Evolutionary conservation across 225 moss, liverwort and hornwort species (phyloP), one percentile per base, ranked within the genome.

Genomic region (Antitrichia curtipendula): DNA sequence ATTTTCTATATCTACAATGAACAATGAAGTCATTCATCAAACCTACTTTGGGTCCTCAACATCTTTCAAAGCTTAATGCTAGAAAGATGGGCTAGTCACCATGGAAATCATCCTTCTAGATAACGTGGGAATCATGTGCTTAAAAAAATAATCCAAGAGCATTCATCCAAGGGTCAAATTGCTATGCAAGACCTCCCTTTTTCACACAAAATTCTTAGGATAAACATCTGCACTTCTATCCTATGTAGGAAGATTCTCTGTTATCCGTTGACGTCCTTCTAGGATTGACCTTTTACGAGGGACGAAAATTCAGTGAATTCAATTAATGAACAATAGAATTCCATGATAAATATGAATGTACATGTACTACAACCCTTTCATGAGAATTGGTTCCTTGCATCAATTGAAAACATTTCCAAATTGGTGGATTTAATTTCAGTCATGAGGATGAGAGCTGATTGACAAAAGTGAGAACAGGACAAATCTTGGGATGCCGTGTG

Each of bases 381-480:
- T 66, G 13, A 40, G 5, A 24, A 25, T 66, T 50, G 23, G 0
- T 76, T 53, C 16, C 7, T 59, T n/a, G 2, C 18, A 28, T 43
- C 8, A 43, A 31, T 63, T 14, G 1, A 34, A 38, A 57, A 0
- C 4, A 38, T 38, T 49, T 56, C 21, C 10, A 10, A 56, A 56
- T 34, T 25, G 38, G 25, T 78, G 11, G 25, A 57, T 40, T 38
- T 28, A 11, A 27, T 78, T 11, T 9, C 0, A 38, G 2, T 8
- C 0, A 18, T 38, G 7, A n/a, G 0, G 4, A 54, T n/a, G 24
- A 38, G 2, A 78, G 18, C 0, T 32, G 2, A 27, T 57, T 28
- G 57, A 12, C 0, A 0, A 78, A 15, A 40, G 16, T 56, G 17
- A 28, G 3, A 57, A 7, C 0, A 28, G 0, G 8, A 28, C 3